These are phyloP conservation scores for Penicillium sp. DNA, from an alignment of 2,329 filamentous ascomycete genomes.

Conservation along the genomic window DNA sequence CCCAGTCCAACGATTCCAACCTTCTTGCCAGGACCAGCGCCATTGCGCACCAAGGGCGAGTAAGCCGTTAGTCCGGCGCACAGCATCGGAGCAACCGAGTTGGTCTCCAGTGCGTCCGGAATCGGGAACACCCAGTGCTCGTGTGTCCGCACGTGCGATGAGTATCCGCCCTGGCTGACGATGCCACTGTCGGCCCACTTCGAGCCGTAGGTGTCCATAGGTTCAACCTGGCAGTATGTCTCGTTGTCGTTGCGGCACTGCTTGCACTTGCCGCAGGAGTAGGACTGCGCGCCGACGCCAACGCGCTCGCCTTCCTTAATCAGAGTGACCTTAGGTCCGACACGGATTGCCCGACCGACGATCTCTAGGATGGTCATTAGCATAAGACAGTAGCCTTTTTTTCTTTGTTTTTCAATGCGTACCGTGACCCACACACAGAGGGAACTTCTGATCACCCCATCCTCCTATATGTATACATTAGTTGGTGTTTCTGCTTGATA, in stretches of 20 bases:
- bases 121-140: conserved; percentile 72
- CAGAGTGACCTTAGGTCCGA: conserved; percentile 64
- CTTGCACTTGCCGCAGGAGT: conserved; percentile 63
- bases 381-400: not conserved
- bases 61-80: conserved; percentile 82
- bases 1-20: conserved; percentile 51
- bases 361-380: conserved; percentile 53
- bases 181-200: conserved; percentile 61
- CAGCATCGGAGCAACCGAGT: conserved; percentile 73
- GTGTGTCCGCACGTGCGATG: conserved; percentile 68
- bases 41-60: conserved; percentile 73
- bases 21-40: conserved; percentile 64
- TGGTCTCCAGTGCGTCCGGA: conserved; percentile 64
- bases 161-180: conserved; percentile 65
- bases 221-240: conserved; percentile 63
- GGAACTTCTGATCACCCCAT: conserved; percentile 53
- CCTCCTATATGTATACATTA: conserved; percentile 44
- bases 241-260: conserved; percentile 67
- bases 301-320: conserved; percentile 64
- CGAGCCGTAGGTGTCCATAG: conserved; percentile 55
- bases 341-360: conserved; percentile 65
- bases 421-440: conserved; percentile 55
- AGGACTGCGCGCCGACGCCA: conserved; percentile 68
- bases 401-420: conserved; percentile 10
- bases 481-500: not conserved